Percentiles rank a stretch among this genome's conserved stretches.
phyloP scores from a whole-genome alignment of 2,329 filamentous ascomycete genomes.

The Rutstroemia sydowiana region DNA sequence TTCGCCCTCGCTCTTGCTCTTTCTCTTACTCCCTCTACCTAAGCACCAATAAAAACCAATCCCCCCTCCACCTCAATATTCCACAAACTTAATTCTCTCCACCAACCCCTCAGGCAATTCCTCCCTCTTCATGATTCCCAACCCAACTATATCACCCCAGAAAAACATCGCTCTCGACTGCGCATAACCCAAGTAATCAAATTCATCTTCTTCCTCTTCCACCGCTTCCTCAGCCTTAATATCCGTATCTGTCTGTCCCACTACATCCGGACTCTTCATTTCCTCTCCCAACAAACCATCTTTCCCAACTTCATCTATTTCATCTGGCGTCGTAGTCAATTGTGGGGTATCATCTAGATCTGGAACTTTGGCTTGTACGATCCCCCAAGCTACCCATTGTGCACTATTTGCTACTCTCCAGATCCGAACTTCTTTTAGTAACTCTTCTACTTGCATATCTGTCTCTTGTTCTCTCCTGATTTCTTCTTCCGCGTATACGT shows the following conservation, averaged over 20 bases:
- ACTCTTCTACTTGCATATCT: constrained; percentile 59
- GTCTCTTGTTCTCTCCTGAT: constrained; percentile 52
- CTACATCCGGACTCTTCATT: not conserved
- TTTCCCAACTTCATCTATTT: not conserved
- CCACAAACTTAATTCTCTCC: constrained; percentile 59
- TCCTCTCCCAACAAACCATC: constrained; percentile 2
- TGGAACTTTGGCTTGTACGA: constrained; percentile 85
- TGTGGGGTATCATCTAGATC: constrained; percentile 40
- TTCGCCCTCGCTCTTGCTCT: too few relatives aligned
- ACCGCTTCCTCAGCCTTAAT: constrained; percentile 20
- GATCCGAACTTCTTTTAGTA: constrained; percentile 71
- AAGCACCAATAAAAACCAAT: too few relatives aligned
- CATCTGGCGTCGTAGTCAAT: not conserved
- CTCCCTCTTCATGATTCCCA: constrained; percentile 67
- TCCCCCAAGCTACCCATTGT: constrained; percentile 92
- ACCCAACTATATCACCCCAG: constrained; percentile 77
- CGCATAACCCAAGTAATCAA: constrained; percentile 88
- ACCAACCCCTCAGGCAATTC: constrained; percentile 67
- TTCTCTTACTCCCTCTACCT: too few relatives aligned
- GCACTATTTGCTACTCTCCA: constrained; percentile 87
- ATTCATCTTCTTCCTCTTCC: constrained; percentile 55
- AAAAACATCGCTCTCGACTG: constrained; percentile 89
- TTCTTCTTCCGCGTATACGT: constrained; percentile 46
- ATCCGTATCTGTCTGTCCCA: not conserved
- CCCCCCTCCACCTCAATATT: constrained; percentile 40